Conservation (phyloP, 73 alveolate genomes). For the Stentor coeruleus region DNA sequence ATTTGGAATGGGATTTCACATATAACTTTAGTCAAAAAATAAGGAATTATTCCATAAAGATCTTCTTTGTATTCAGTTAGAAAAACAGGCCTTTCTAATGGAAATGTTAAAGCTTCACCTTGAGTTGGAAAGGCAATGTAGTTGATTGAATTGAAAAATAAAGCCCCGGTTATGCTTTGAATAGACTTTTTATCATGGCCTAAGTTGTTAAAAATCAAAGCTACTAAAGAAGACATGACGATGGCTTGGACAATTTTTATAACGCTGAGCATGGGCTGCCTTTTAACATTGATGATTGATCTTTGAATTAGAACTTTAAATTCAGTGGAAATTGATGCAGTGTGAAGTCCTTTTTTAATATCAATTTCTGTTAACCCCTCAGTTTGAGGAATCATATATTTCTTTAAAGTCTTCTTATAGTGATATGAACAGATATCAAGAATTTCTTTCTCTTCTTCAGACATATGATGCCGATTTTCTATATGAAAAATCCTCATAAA, state of each 20-base stretch:
- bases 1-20: not conserved
- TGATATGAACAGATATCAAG: too few relatives aligned
- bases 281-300: not conserved
- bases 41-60: not conserved
- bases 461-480: not conserved
- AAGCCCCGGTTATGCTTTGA: not conserved
- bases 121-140: not conserved
- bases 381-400: too few relatives aligned
- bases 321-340: not conserved
- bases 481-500: conserved; percentile 26
- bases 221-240: not conserved
- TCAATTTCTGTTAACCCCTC: not conserved
- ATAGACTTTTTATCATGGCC: not conserved
- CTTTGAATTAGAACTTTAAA: not conserved
- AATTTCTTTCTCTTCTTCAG: not conserved
- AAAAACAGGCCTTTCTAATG: not conserved
- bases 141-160: not conserved
- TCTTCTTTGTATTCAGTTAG: not conserved
- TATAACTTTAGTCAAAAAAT: too few relatives aligned
- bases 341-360: too few relatives aligned
- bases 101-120: not conserved
- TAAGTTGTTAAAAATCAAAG: not conserved
- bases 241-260: not conserved
- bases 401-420: not conserved
- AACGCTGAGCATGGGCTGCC: not conserved